Base-by-base conservation (phyloP, 192 early-diverging fungal species). In the Geranomyces michiganensis region DNA sequence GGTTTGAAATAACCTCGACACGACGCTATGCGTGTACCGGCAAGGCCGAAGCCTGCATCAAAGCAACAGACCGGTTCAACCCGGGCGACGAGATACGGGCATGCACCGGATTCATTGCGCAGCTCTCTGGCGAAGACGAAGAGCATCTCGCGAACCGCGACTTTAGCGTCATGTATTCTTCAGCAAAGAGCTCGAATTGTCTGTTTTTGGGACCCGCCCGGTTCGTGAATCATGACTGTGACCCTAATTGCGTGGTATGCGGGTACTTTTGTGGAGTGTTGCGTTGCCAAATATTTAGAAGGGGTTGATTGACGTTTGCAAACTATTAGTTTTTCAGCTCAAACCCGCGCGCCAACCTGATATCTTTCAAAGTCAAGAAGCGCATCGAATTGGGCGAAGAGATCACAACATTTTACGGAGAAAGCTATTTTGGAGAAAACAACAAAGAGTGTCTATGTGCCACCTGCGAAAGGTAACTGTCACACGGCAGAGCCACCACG, bases 211-310 rank as follows among this genome's bases (percentile, higher is more conserved):
- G 91, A 19, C 90, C 90, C 1, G 90, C 88, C 1, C 80, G 90
- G 14, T 92, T 92, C 69, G 85, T 88, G 44, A 92, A 92, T 73
- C 90, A 92, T 70, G 89, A 92, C 71, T 92, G 90, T 70, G 71
- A 81, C 51, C 84, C 90, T 0, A 92, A 89, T 56, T 83, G 81
- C 62, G 74, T 81, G 72, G 82, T 84, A 68, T 8, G 47, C 27
- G n/a, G 12, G 36, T 7, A 7, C 36, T 41, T 41, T 41, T 10
- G 3, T 41, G 3, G 36, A 7, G 3, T 41, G 36, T 41, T 41
- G 36, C 36, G 36, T 10, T 41, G 36, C 36, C 10, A 3, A 10
- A 7, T 10, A 10, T 7, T 41, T 41, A 41, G 36, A 41, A 41
- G 36, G 5, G 5, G 5, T 10, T 41, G 10, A 41, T 41, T 41